A percentile compares a stretch with the other conserved stretches of the same genome.
Conservation (phyloP, 2,329 filamentous ascomycete genomes). For the Decorospora gaudefroyi region DNA sequence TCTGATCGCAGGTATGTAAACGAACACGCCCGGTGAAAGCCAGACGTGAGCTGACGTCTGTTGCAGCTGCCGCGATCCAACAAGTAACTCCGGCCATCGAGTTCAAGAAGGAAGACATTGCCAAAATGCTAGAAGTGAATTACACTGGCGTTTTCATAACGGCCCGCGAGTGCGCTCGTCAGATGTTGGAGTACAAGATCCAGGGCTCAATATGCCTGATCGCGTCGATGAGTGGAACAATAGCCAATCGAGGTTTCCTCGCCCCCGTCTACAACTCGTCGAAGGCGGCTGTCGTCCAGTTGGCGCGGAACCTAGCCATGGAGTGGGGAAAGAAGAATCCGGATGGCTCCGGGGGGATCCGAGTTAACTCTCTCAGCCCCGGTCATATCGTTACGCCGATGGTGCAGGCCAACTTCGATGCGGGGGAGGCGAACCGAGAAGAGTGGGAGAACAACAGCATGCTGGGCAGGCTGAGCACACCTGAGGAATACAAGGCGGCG, state of each 20-base stretch:
- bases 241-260: constrained; percentile 65
- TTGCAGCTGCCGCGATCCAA: constrained; percentile 68
- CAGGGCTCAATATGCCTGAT: constrained; percentile 65
- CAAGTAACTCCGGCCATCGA: constrained; percentile 80
- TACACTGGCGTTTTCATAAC: constrained; percentile 65
- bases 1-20: constrained; percentile 60
- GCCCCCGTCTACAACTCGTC: constrained; percentile 74
- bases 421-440: constrained; percentile 64
- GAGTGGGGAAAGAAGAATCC: constrained; percentile 60
- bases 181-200: constrained; percentile 62
- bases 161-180: constrained; percentile 62
- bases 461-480: constrained; percentile 57
- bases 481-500: constrained; percentile 45
- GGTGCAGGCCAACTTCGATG: constrained; percentile 76
- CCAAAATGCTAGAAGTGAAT: constrained; percentile 63
- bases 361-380: constrained; percentile 78
- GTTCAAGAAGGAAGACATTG: constrained; percentile 64
- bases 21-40: no score
- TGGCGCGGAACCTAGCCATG: constrained; percentile 68
- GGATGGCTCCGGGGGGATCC: constrained; percentile 66
- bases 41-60: constrained; percentile 1
- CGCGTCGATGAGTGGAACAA: constrained; percentile 64
- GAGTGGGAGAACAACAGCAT: constrained; percentile 84
- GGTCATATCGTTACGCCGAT: constrained; percentile 81
- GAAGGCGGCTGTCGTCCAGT: constrained; percentile 73